Evolutionary conservation across 805 yeast genomes (phyloP), one percentile per base, ranked within the genome.

Genomic region (Starmerella ratchasimensis): DNA sequence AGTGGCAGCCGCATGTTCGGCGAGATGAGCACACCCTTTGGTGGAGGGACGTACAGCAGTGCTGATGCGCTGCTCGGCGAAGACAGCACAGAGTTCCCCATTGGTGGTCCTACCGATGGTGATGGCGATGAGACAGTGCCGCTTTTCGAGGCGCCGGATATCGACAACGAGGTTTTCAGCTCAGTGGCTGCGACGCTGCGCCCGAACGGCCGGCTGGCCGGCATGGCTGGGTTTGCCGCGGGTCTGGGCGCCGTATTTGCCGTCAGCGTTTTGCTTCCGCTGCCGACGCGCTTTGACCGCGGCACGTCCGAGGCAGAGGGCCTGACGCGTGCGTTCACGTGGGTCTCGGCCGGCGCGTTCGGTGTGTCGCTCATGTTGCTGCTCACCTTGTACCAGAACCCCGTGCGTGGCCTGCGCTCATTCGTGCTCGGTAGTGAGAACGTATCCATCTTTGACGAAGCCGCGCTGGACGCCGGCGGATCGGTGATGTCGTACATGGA

Each of bases 231-330:
- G 13, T 21, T 43, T 10, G 38, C 41, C 14, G 22, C 38, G 11
- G 46, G 46, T 2, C 14, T 43, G 5, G 46, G 58, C 0, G 86
- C 69, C 2, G 78, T 72, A n/a, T 72, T 70, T 4, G 77, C 69
- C 6, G 76, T 63, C 14, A 71, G 65, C 42, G 73, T 75, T 26
- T 77, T 53, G 10, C 57, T 51, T n/a, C 66, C 59, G 51, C 76
- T 77, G 3, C 86, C 88, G 21, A 68, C 52, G 8, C 82, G 52
- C 8, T 86, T 77, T 6, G 27, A 8, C n/a, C 20, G 22, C 9
- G 47, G 36, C 3, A 37, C 24, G 8, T 23, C 32, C 24, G 34
- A 21, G 14, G 27, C 27, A 13, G 33, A 23, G 16, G 42, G 42
- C 13, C 21, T 42, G 11, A 11, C n/a, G 3, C 28, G 53, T 13